Percentiles rank a stretch among this genome's conserved stretches.
phyloP scores from a whole-genome alignment of 148 eudicot genomes.

The Amaranthus hypochondriacus region DNA sequence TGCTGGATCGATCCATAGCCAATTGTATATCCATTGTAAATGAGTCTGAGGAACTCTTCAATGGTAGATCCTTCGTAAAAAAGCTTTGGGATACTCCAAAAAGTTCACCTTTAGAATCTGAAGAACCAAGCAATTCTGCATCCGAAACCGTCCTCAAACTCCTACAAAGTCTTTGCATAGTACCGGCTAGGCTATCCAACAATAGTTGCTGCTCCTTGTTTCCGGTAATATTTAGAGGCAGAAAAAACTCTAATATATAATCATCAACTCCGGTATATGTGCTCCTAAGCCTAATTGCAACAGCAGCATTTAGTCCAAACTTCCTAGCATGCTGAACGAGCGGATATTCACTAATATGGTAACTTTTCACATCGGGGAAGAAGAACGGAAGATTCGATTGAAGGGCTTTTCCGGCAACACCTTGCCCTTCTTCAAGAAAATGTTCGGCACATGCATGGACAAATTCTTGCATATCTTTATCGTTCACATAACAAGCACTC shows the following conservation, averaged over 20 bases:
- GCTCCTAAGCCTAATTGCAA: constrained; percentile 82
- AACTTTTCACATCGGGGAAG: constrained; percentile 59
- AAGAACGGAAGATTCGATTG: constrained; percentile 75
- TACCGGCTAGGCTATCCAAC: constrained; percentile 71
- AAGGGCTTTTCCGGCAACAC: constrained; percentile 80
- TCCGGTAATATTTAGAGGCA: constrained; percentile 67
- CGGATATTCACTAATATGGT: constrained; percentile 71
- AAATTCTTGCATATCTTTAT: constrained; percentile 62
- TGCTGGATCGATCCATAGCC: constrained; percentile 26
- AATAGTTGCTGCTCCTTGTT: constrained; percentile 75
- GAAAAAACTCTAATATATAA: constrained; percentile 79
- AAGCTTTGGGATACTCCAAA: constrained; percentile 26
- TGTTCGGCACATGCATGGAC: constrained; percentile 68
- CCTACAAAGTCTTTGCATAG: constrained; percentile 72
- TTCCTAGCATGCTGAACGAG: constrained; percentile 91
- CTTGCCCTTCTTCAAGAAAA: constrained; percentile 77
- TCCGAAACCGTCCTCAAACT: constrained; percentile 74
- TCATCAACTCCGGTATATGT: constrained; percentile 72
- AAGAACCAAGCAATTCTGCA: constrained; percentile 43
- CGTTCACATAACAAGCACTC: constrained; percentile 65
- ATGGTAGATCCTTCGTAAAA: constrained; percentile 27
- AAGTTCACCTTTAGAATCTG: constrained; percentile 20
- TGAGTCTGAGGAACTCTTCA: background rate
- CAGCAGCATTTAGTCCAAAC: constrained; percentile 64
- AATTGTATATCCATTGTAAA: constrained; percentile 21